These are phyloP conservation scores for Lactarius evosmus DNA, from an alignment of 768 basidiomycete genomes.

Conservation along the genomic window DNA sequence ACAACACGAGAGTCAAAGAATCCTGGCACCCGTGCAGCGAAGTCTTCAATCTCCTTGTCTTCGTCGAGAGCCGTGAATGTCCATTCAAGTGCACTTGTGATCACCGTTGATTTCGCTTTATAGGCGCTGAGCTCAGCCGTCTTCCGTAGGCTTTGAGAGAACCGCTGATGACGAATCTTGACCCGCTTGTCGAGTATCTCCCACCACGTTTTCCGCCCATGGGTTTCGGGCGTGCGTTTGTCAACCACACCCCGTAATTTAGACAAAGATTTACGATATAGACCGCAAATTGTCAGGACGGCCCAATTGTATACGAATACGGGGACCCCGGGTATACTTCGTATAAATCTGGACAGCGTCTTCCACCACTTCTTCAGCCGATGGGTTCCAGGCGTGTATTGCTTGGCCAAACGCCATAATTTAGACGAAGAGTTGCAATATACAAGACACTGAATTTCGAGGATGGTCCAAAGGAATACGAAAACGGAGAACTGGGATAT, in stretches of 20 bases:
- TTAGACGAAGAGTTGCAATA: neutral
- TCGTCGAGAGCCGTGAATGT: conserved; percentile 8
- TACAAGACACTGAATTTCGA: neutral
- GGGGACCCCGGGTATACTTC: conserved; percentile 1
- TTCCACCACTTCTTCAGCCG: neutral
- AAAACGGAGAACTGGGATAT: conserved; percentile 4
- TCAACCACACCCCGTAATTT: neutral
- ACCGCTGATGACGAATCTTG: neutral
- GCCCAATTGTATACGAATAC: neutral
- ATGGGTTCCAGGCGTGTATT: neutral
- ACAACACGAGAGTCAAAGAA: conserved; percentile 5
- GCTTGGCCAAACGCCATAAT: neutral
- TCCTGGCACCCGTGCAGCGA: conserved; percentile 7
- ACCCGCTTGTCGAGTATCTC: neutral
- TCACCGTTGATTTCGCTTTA: neutral
- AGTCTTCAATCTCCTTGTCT: conserved; percentile 13
- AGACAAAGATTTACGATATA: neutral
- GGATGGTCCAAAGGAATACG: neutral
- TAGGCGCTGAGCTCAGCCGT: neutral
- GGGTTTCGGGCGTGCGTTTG: neutral
- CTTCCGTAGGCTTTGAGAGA: conserved; percentile 1
- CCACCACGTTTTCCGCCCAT: neutral
- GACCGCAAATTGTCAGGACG: neutral
- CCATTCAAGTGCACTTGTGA: conserved; percentile 3
- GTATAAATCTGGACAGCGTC: too few relatives aligned